Base-by-base conservation (phyloP, 306 rosid genomes). In the Cicer judaicum region DNA sequence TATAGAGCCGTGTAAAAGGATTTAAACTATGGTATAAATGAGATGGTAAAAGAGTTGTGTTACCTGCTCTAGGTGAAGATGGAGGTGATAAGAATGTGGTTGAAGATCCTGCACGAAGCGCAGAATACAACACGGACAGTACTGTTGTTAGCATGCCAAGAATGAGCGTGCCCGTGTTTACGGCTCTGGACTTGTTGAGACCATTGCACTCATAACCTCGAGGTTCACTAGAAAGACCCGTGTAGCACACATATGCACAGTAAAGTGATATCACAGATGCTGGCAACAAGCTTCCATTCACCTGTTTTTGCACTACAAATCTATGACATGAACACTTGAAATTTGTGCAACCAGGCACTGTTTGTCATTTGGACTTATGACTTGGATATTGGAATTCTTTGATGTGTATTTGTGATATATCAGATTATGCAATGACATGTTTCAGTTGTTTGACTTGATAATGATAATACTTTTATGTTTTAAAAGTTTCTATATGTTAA, bases 91-190 rank as follows among this genome's bases (percentile, higher is more conserved):
- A 75, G 84, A 94, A 92, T 38, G 96, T 77, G 39, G 89, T 90
- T 5, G 99, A 94, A 78, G 97, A 94, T 65, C 99, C 99, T 65
- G 97, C 97, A 16, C 99, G 97, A 68, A 94, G 79, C 38, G 99
- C 99, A 10, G 96, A 94, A 83, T 94, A 94, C 78, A 94, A 61
- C 80, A 94, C 96, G 24, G 99, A 92, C 66, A 94, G 83, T 70
- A 94, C 82, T 2, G 99, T 94, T 1, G 96, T 94, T 41, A 86
- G 83, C 97, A 94, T 79, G 79, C 99, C 99, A 77, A 94, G 96
- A 81, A 94, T 68, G 7, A 92, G 91, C 24, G 97, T 90, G 54
- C 96, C 16, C 18, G 84, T 54, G 60, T 84, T 74, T 77, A 94
- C 96, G 2, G 89, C 97, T 67, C 40, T 83, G 66, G 99, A 87